A percentile compares a stretch with the other conserved stretches of the same genome.
These are phyloP conservation scores for Kwoniella dendrophila DNA, from an alignment of 768 basidiomycete species.

Conservation along the genomic window DNA sequence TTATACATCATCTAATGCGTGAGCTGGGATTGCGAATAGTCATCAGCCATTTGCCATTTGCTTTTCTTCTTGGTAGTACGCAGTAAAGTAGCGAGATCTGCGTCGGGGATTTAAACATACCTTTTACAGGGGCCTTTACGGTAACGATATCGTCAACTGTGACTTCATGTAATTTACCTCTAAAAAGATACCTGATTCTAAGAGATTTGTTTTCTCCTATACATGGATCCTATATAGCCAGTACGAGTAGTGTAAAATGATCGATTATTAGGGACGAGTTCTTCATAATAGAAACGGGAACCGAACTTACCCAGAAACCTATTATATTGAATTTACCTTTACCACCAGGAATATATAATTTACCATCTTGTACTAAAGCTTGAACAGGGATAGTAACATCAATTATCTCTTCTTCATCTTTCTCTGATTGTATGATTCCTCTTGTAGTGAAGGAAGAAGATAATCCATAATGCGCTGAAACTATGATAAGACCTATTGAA, in stretches of 20 bases:
- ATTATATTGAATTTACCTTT: slow-evolving; percentile 76
- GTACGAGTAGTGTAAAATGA: no score
- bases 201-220: slow-evolving; percentile 72
- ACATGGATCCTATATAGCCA: slow-evolving; percentile 64
- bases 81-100: background rate
- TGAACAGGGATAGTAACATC: slow-evolving; percentile 82
- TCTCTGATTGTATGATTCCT: slow-evolving; percentile 52
- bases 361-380: slow-evolving; percentile 75
- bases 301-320: slow-evolving; percentile 68
- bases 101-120: slow-evolving; percentile 23
- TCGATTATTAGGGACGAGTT: no score
- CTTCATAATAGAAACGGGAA: background rate
- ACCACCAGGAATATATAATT: slow-evolving; percentile 74
- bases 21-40: slow-evolving; percentile 1
- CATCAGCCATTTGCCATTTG: no score
- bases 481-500: slow-evolving; percentile 70
- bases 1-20: slow-evolving; percentile 17
- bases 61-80: background rate
- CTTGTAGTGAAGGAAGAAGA: slow-evolving; percentile 50
- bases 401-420: slow-evolving; percentile 64
- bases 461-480: slow-evolving; percentile 73
- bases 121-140: slow-evolving; percentile 57
- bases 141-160: slow-evolving; percentile 70
- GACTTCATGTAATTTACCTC: slow-evolving; percentile 72
- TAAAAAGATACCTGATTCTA: slow-evolving; percentile 75